Evolutionary conservation across 164 flowering plant genomes (phyloP).

Genomic region (Liquidambar formosana): DNA sequence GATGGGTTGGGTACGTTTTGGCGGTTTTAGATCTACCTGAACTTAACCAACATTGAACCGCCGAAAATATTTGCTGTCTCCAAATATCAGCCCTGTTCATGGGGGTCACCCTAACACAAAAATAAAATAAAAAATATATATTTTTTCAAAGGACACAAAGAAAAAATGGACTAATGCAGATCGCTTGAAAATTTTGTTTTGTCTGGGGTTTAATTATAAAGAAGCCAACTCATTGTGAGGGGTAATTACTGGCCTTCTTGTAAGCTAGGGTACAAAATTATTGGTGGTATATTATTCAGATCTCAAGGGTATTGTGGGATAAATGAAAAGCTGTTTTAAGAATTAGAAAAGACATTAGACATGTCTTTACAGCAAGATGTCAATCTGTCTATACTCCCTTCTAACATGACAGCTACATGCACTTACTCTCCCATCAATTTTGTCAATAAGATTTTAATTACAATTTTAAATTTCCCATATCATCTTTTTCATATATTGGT

Average conservation of each 20-base stretch:
- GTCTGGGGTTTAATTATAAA: background rate
- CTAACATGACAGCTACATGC: background rate
- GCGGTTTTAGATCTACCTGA: no score
- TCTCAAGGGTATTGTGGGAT: background rate
- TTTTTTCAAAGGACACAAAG: no score
- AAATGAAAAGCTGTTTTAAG: background rate
- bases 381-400: background rate
- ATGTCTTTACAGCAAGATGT: background rate
- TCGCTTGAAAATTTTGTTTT: background rate
- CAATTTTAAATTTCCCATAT: background rate
- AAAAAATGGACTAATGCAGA: no score
- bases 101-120: no score
- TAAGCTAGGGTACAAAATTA: background rate
- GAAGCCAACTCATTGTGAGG: background rate
- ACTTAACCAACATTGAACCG: no score
- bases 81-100: no score
- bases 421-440: background rate
- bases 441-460: background rate
- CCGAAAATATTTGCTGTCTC: no score
- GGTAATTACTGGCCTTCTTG: background rate
- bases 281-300: background rate
- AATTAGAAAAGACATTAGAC: no score
- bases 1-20: no score
- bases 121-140: no score
- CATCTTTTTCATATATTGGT: no score